Evolutionary conservation across 2,329 filamentous ascomycete genomes (phyloP).

Genomic region (Leptosphaerulina australis): DNA sequence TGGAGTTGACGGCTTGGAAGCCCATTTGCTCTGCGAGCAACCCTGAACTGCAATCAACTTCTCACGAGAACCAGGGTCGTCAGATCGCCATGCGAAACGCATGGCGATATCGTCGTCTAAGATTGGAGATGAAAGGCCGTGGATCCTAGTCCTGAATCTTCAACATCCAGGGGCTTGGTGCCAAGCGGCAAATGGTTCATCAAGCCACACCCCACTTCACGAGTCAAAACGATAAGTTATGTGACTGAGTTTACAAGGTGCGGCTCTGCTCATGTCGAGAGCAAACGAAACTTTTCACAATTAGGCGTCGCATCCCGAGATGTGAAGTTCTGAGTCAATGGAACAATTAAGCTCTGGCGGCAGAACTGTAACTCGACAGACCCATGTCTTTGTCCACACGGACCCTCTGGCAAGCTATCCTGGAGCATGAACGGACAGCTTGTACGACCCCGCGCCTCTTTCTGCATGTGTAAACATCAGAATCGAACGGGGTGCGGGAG

Average conservation of each 20-base stretch:
- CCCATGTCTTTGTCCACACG: not conserved
- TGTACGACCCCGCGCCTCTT: not conserved
- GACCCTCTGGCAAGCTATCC: not conserved
- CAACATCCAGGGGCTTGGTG: conserved; percentile 8
- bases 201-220: conserved; percentile 18
- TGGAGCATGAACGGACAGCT: not conserved
- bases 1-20: not conserved
- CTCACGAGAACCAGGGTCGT: conserved; percentile 10
- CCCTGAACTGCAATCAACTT: conserved; percentile 19
- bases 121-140: conserved; percentile 16
- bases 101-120: not conserved
- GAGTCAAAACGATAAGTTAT: conserved; percentile 16
- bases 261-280: conserved; percentile 15
- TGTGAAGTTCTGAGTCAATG: conserved; percentile 5
- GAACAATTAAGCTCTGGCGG: conserved; percentile 9
- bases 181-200: conserved; percentile 16
- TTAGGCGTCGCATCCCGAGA: conserved; percentile 5
- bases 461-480: not conserved
- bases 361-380: not conserved
- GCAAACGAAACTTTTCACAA: conserved; percentile 3
- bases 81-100: conserved; percentile 1
- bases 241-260: conserved; percentile 17
- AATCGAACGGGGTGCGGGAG: conserved; percentile 3
- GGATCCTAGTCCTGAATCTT: conserved; percentile 18
- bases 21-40: conserved; percentile 11